Evolutionary conservation across 768 basidiomycete species (phyloP), one percentile per base, ranked within the genome.

Genomic region (Cystofilobasidium bisporidii): DNA sequence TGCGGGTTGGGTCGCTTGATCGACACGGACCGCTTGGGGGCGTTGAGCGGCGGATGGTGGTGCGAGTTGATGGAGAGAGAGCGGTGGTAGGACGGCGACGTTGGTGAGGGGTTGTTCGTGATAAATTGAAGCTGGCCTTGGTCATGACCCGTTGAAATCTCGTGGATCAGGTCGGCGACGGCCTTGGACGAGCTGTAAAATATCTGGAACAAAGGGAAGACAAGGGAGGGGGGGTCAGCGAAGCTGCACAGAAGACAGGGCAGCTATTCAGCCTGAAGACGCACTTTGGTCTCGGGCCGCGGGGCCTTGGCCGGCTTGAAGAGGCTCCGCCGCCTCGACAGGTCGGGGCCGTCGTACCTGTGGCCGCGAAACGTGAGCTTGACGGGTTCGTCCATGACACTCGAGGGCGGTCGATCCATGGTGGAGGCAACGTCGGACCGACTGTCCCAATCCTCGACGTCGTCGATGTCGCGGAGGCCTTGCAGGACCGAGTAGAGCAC

Each of bases 401-500:
- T 62, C 26, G 59, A 61, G 2, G 61, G 59, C 30, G 56, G 61
- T 18, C 53, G 65, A 26, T 61, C 65, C 36, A 67, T 62, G n/a
- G 40, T 55, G 14, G 64, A 65, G 10, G 43, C 59, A 14, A 2
- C 65, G 26, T 67, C 64, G 3, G 45, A 59, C n/a, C 33, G 57
- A 11, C 12, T 56, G 41, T 59, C 64, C 56, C 56, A 65, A 3
- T 64, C 64, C 26, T 65, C 64, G 59, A 59, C n/a, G 61, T 68
- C 66, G 1, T 43, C 61, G 40, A 62, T 48, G 53, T 63, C 61
- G 43, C 66, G 48, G 1, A 68, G 55, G 30, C 66, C 66, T 12
- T 61, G 58, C 12, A 68, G 61, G 26, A 68, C 66, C 28, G 61
- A 62, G 56, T 68, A 68, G 48, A 61, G 59, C n/a, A 68, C 61